phyloP scores from a whole-genome alignment of 306 rosid species.

The Vigna nakashimae region DNA sequence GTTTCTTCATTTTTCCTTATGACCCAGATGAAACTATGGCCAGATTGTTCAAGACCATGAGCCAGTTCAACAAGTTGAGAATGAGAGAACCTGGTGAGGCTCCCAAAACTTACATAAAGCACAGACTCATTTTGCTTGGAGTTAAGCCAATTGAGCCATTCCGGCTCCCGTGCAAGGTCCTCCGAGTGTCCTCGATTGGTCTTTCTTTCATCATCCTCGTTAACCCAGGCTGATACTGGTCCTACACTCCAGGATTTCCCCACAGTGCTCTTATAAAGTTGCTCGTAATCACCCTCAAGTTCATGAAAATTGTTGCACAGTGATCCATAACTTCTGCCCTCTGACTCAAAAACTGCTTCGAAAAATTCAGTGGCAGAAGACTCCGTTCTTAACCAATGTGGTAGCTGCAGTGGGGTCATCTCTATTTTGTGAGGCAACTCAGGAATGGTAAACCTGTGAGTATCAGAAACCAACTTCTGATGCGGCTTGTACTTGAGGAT shows the following conservation, averaged over 20 bases:
- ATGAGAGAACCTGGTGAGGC: conserved; percentile 27
- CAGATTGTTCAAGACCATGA: conserved; percentile 44
- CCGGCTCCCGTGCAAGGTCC: neutral
- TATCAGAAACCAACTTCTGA: conserved; percentile 28
- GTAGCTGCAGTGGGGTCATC: conserved; percentile 34
- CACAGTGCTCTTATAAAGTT: neutral
- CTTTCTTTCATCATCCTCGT: conserved; percentile 28
- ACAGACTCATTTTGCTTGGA: conserved; percentile 41
- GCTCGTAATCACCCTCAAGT: conserved; percentile 43
- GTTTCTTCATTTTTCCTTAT: neutral
- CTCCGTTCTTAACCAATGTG: neutral
- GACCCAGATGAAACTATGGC: conserved; percentile 48
- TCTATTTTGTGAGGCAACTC: conserved; percentile 33
- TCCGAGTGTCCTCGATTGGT: conserved; percentile 14
- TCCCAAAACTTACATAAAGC: conserved; percentile 41
- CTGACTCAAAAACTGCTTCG: conserved; percentile 28
- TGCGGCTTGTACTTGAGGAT: conserved; percentile 37
- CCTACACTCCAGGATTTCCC: conserved; percentile 49
- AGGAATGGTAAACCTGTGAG: conserved; percentile 36
- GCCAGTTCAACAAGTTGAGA: conserved; percentile 45
- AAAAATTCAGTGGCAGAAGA: neutral
- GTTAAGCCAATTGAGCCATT: conserved; percentile 43
- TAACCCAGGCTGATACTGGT: conserved; percentile 44
- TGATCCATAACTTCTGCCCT: conserved; percentile 45
- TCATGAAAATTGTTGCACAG: conserved; percentile 43